These are phyloP conservation scores for Cercospora sp. DNA, from an alignment of 2,329 filamentous ascomycete genomes.

Conservation along the genomic window DNA sequence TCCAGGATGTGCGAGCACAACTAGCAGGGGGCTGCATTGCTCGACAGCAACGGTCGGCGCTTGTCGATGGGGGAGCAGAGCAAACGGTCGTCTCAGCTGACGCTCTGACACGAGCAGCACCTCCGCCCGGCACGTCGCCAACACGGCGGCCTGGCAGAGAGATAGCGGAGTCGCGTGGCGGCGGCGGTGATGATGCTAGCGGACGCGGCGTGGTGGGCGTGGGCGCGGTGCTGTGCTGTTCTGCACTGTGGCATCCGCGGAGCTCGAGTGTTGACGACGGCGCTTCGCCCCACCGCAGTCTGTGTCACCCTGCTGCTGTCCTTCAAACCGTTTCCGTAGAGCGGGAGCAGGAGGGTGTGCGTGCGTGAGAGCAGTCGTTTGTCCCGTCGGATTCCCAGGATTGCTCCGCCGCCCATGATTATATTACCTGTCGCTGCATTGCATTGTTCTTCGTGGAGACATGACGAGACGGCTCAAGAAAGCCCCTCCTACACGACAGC, in stretches of 20 bases:
- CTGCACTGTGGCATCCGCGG: neutral
- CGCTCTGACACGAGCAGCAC: neutral
- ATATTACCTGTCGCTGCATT: constrained; percentile 2
- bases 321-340: constrained; percentile 1
- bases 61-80: neutral
- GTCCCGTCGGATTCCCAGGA: constrained; percentile 3
- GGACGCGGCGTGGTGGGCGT: neutral
- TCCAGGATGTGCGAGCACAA: constrained; percentile 11
- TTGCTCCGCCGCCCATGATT: constrained; percentile 7
- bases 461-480: constrained; percentile 5
- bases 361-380: constrained; percentile 1
- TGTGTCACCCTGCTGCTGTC: neutral
- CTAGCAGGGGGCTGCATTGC: constrained; percentile 10
- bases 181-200: neutral
- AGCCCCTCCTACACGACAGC: neutral
- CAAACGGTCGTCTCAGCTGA: constrained; percentile 9
- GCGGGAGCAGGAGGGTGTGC: neutral
- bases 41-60: neutral
- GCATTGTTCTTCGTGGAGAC: constrained; percentile 7
- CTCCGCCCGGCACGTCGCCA: neutral
- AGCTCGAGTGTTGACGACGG: neutral
- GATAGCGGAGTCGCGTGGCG: neutral
- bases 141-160: neutral
- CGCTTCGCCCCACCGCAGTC: neutral
- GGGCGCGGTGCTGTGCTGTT: neutral